A percentile compares a stretch with the other conserved stretches of the same genome.
These are phyloP conservation scores for Candida tetrigidarum DNA, from an alignment of 1,139 yeast genomes.

Conservation along the genomic window DNA sequence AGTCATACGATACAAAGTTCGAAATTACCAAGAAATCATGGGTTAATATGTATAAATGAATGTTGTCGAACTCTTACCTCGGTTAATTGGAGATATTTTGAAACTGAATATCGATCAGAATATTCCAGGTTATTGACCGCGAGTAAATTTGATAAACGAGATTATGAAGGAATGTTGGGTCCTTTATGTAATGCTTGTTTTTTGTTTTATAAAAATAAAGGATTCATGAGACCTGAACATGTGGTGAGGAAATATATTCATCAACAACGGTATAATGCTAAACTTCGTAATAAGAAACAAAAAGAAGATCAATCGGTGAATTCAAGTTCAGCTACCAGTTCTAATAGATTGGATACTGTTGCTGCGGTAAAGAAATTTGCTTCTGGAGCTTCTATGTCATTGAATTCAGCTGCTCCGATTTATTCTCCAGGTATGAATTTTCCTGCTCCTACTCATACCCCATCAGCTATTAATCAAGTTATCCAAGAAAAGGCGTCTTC, in stretches of 20 bases:
- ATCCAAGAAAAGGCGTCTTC: slow-evolving; percentile 29
- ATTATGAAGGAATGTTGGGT: slow-evolving; percentile 55
- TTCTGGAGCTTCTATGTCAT: slow-evolving; percentile 1
- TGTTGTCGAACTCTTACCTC: slow-evolving; percentile 48
- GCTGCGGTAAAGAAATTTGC: slow-evolving; percentile 10
- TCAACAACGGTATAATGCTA: slow-evolving; percentile 47
- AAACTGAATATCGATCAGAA: slow-evolving; percentile 44
- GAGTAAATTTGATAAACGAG: slow-evolving; percentile 42
- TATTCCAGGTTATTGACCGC: slow-evolving; percentile 44
- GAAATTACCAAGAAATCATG: slow-evolving; percentile 45
- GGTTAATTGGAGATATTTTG: slow-evolving; percentile 52
- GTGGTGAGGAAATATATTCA: slow-evolving; percentile 53
- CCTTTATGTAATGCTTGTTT: slow-evolving; percentile 57
- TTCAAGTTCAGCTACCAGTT: too few relatives aligned
- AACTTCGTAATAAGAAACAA: slow-evolving; percentile 16
- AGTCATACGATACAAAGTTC: slow-evolving; percentile 47
- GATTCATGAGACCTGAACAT: slow-evolving; percentile 55
- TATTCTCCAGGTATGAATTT: slow-evolving; percentile 28
- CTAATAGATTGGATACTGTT: slow-evolving; percentile 5
- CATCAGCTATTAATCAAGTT: slow-evolving; percentile 48
- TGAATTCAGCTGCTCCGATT: slow-evolving; percentile 3
- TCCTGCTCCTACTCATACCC: slow-evolving; percentile 49
- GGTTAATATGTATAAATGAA: slow-evolving; percentile 45
- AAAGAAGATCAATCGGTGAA: slow-evolving; percentile 30
- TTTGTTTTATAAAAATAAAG: slow-evolving; percentile 49